Conservation (phyloP, 2,329 filamentous ascomycete genomes). For the Teratosphaeria pseudoeucalypti region DNA sequence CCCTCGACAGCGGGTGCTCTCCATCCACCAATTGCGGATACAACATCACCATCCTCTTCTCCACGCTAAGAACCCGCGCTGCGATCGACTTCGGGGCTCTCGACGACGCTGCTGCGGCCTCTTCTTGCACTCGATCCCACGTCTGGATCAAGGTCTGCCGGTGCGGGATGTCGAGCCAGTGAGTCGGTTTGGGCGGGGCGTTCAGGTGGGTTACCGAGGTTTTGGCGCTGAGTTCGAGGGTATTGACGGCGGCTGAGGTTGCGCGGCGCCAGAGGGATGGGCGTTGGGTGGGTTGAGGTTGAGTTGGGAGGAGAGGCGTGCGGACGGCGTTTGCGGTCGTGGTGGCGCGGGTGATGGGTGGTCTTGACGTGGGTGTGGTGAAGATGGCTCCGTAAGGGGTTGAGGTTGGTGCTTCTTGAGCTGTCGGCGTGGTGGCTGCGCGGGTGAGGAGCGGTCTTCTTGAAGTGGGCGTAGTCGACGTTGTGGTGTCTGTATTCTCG, state of each 20-base stretch:
- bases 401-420: not conserved
- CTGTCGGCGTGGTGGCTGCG: not conserved
- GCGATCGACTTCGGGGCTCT: constrained; percentile 7
- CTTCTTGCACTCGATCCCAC: constrained; percentile 16
- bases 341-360: not conserved
- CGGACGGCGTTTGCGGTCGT: not conserved
- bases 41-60: constrained; percentile 12
- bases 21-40: constrained; percentile 19
- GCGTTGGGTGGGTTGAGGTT: not conserved
- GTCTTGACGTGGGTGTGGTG: not conserved
- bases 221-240: constrained; percentile 14
- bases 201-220: constrained; percentile 11
- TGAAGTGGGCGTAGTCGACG: not conserved
- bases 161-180: constrained; percentile 18
- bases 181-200: constrained; percentile 11
- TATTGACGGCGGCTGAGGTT: constrained; percentile 6
- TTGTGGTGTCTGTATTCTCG: not conserved
- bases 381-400: not conserved
- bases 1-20: constrained; percentile 6
- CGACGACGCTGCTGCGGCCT: constrained; percentile 5
- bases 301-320: not conserved
- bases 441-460: not conserved
- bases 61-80: constrained; percentile 9
- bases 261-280: constrained; percentile 14
- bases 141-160: constrained; percentile 11